Base-by-base conservation (phyloP, 495 filamentous ascomycete species). In the Tricharina praecox region DNA sequence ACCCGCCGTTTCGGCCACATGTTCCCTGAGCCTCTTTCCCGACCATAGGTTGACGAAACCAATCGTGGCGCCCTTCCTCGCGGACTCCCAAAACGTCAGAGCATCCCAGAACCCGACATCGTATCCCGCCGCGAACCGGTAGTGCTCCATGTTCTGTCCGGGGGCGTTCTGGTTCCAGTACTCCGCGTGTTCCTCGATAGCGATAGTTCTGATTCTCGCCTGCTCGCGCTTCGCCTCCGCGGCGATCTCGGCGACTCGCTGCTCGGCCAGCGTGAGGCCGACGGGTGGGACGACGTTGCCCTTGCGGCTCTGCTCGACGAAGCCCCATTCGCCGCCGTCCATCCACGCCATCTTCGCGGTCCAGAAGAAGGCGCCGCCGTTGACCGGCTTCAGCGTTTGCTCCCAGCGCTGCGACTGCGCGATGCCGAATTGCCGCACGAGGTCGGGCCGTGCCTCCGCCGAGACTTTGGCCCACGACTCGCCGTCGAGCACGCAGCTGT, bases 331-430 rank as follows among this genome's bases (percentile, higher is more conserved):
- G 9, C 70, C 73, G 26, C 70, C 71, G 47, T 64, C 64, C 62
- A 68, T 68, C 67, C 70, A 71, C 51, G 69, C 61, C 68, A 74
- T 72, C 47, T 70, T 72, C 28, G 60, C 68, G 0, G 70, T 73
- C 67, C 69, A 75, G 56, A 75, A 75, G 41, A 64, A 71, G 3
- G 59, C 56, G 13, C 70, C 73, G 28, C 67, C 68, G 5, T 66
- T 52, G n/a, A 60, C 55, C 21, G 43, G 15, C 18, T 46, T 32
- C 10, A 20, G 18, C 2, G 11, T 2, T 15, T 61, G 28, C 45
- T 67, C 63, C 63, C 65, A 76, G 30, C 57, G 60, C 16, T 57
- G 50, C 32, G 52, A 62, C 51, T 76, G 64, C 1, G 60, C 64
- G 26, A 63, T 58, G 23, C 71, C 71, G 49, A 77, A 76, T 20